A percentile compares a stretch with the other conserved stretches of the same genome.
phyloP scores from a whole-genome alignment of 2,329 filamentous ascomycete species.

The Fusarium nelsonii region DNA sequence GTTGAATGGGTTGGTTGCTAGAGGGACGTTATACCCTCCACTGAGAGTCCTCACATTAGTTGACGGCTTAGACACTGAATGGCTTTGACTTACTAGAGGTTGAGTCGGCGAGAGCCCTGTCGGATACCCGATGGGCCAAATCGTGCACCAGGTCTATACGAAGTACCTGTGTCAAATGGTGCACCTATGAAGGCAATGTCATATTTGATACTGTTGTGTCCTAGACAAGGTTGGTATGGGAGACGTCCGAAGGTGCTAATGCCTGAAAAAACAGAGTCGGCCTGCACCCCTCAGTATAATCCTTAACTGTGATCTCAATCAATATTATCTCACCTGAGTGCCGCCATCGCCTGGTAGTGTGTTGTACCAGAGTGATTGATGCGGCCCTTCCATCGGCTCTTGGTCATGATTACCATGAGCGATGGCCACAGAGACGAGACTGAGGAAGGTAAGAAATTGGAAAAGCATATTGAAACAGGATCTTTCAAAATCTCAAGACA shows the following conservation, averaged over 20 bases:
- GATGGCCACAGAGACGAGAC: constrained; percentile 63
- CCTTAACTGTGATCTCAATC: rapidly evolving
- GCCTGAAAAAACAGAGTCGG: constrained; percentile 88
- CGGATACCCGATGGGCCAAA: constrained; percentile 88
- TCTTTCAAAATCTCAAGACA: rapidly evolving
- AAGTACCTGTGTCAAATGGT: constrained; percentile 88
- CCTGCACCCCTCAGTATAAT: constrained; percentile 59
- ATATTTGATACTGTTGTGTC: constrained; percentile 76
- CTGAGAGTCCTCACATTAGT: constrained; percentile 57
- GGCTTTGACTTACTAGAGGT: constrained; percentile 78
- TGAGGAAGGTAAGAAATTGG: constrained; percentile 51
- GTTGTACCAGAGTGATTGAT: constrained; percentile 85
- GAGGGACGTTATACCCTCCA: constrained; percentile 87
- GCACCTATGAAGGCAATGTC: constrained; percentile 90
- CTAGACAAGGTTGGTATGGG: constrained; percentile 81
- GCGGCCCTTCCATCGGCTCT: constrained; percentile 74
- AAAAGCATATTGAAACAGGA: constrained; percentile 45
- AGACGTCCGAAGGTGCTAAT: constrained; percentile 88
- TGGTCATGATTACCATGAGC: constrained; percentile 73
- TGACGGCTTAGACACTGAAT: rapidly evolving
- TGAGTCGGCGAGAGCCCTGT: constrained; percentile 86
- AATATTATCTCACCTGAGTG: constrained; percentile 70
- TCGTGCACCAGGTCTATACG: constrained; percentile 84
- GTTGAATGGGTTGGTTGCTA: constrained; percentile 84
- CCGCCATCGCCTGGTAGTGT: constrained; percentile 84